Evolutionary conservation across 176 grass and related monocot genomes (phyloP).

Genomic region (Pontederia paniculata): DNA sequence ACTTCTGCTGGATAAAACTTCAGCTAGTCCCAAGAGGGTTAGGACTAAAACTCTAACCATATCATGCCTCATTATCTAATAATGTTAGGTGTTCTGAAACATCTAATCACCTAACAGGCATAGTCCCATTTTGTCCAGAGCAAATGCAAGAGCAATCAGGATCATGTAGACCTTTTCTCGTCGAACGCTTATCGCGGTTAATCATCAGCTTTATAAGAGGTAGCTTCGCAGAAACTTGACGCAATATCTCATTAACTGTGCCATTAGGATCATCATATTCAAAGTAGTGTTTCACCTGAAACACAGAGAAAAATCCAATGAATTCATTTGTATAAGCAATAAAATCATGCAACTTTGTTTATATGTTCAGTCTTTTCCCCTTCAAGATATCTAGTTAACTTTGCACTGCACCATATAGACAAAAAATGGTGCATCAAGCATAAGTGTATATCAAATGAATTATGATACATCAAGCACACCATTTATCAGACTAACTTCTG

Average conservation of each 20-base stretch:
- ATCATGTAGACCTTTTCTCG: constrained; percentile 33
- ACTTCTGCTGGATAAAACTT: no score
- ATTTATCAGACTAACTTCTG: no score
- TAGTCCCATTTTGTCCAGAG: constrained; percentile 24
- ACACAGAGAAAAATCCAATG: background rate
- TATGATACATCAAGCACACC: no score
- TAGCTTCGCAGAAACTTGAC: constrained; percentile 70
- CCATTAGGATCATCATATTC: constrained; percentile 73
- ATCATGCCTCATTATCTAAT: no score
- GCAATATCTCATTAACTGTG: constrained; percentile 85
- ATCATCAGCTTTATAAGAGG: constrained; percentile 76
- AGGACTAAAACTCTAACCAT: no score
- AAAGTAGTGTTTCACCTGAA: constrained; percentile 80
- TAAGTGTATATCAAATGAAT: no score
- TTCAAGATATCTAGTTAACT: no score
- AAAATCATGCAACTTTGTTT: no score
- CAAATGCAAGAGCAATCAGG: constrained; percentile 75
- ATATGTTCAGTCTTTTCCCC: no score
- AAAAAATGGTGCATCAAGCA: no score
- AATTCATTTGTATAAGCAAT: constrained; percentile 4
- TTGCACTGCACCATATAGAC: no score
- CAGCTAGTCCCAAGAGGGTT: no score
- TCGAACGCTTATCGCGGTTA: constrained; percentile 67
- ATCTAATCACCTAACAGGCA: background rate
- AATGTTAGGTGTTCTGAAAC: background rate